Percentiles rank a stretch among this genome's conserved stretches.
Evolutionary conservation across 106 monocot genomes (phyloP).

Genomic region (Platanthera guangdongensis): DNA sequence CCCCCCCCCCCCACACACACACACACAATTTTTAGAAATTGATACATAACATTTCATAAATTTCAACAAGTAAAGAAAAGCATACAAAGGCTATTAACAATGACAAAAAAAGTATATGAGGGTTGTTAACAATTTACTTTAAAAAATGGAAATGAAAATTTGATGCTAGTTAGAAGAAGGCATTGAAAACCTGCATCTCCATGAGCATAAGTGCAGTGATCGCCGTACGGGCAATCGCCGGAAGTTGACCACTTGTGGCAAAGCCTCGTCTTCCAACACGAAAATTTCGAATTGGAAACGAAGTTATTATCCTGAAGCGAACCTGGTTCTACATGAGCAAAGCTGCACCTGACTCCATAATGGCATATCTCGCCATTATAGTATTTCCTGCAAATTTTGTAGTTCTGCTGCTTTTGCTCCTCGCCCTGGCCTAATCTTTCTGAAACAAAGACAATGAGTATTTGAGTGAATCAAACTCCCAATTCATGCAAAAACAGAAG

Average conservation of each 20-base stretch:
- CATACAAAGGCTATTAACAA: too few relatives aligned
- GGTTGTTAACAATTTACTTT: too few relatives aligned
- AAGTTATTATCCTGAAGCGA: slow-evolving; percentile 6
- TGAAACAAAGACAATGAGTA: background rate
- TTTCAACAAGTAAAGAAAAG: too few relatives aligned
- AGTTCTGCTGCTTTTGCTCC: slow-evolving; percentile 8
- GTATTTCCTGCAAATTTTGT: slow-evolving; percentile 28
- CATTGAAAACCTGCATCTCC: slow-evolving; percentile 18
- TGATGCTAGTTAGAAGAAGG: background rate
- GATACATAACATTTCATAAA: too few relatives aligned
- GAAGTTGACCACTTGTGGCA: slow-evolving; percentile 25
- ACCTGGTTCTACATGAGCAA: slow-evolving; percentile 22
- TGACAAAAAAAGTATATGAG: too few relatives aligned
- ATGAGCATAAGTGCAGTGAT: slow-evolving; percentile 25
- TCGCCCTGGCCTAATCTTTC: background rate
- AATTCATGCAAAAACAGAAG: background rate
- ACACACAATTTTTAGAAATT: too few relatives aligned
- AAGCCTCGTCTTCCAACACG: slow-evolving; percentile 25
- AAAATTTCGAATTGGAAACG: background rate
- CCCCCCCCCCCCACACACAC: too few relatives aligned
- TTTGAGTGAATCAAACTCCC: background rate
- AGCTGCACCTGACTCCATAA: slow-evolving; percentile 33
- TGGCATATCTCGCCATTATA: slow-evolving; percentile 22
- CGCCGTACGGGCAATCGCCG: slow-evolving; percentile 24
- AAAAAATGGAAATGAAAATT: background rate